A percentile compares a stretch with the other conserved stretches of the same genome.
Conservation (phyloP, 306 rosid species). For the Bauhinia variegata region DNA sequence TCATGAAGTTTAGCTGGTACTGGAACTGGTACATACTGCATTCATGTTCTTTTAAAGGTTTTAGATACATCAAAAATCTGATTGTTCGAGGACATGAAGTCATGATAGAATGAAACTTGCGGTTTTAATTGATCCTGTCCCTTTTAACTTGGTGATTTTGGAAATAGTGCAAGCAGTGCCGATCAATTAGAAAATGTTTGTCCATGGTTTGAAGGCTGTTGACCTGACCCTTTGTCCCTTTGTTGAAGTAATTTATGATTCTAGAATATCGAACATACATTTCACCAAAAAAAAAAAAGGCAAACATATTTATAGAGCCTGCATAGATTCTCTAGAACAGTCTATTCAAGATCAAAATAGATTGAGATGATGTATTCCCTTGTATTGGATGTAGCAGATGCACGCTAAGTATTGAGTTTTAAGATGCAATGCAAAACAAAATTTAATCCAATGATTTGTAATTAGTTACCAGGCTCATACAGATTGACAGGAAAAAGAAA, state of each 20-base stretch:
- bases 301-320: not conserved
- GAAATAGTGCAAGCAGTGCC: not conserved
- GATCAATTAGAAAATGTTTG: not conserved
- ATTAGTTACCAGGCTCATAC: not conserved
- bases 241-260: not conserved
- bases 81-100: conserved; percentile 1
- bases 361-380: not conserved
- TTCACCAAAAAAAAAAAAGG: too few species aligned
- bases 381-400: not conserved
- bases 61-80: not conserved
- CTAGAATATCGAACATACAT: not conserved
- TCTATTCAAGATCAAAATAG: not conserved
- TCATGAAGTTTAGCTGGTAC: too few species aligned
- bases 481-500: conserved; percentile 3
- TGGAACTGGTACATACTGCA: not conserved
- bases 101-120: not conserved
- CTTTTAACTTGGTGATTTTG: not conserved
- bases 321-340: not conserved
- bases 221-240: too few species aligned
- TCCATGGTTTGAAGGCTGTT: too few species aligned
- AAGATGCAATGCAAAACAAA: not conserved
- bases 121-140: not conserved
- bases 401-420: not conserved
- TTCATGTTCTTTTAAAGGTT: not conserved
- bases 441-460: not conserved